Evolutionary conservation across 2,329 filamentous ascomycete genomes (phyloP), one percentile per base, ranked within the genome.

Genomic region (Xylariaceae sp.): DNA sequence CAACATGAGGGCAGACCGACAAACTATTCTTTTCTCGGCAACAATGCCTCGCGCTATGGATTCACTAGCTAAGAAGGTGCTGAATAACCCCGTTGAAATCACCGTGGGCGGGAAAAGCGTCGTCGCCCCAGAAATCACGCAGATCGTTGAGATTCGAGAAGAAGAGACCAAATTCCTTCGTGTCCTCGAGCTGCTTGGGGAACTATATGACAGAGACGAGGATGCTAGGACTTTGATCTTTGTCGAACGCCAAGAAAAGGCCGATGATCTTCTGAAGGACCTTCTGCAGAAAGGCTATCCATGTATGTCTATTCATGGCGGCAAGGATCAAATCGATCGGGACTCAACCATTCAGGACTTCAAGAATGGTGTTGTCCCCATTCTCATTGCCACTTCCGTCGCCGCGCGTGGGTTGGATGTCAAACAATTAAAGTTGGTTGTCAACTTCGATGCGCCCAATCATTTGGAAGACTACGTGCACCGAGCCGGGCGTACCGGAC

Each of bases 401-500:
- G 94, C 94, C 36, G 94, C 94, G 44, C 88, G 94, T 68, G 94
- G 94, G 53, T 76, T 99, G 38, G 94, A 99, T 67, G 92, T 99
- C 40, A 96, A 96, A 71, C 90, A 95, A 66, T 77, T 99, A 32
- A 96, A 95, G 68, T 79, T 97, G 31, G 94, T 99, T 47, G 85
- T 99, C 71, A 97, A 97, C 70, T 96, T 90, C 66, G 91, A 96
- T 64, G 89, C 87, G 1, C 92, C 91, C 1, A 95, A 95, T 62
- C 91, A 97, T 71, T 71, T 96, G 54, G 94, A 99, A 70, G 94
- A 97, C 65, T 97, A 97, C 63, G 92, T 97, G 38, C 94, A 96
- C 68, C 86, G 94, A 55, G 90, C 89, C 48, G 94, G 94, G 42
- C 89, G 94, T 61, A 97, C 94, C 7, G 94, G 94, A 11, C 86